Percentiles rank a stretch among this genome's conserved stretches.
phyloP scores from a whole-genome alignment of 1,284 basidiomycete genomes.

The Meira nashicola region DNA sequence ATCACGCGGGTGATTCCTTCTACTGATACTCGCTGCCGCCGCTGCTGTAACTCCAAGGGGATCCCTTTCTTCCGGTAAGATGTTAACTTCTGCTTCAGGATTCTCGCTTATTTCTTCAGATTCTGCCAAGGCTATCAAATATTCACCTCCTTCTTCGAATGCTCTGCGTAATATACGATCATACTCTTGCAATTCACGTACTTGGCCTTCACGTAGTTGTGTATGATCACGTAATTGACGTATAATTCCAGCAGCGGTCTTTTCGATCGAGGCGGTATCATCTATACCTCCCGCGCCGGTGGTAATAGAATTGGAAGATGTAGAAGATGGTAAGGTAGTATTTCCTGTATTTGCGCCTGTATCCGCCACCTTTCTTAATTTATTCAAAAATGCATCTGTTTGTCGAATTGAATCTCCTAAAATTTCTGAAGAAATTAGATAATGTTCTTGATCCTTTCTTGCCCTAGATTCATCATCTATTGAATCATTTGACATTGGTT shows the following conservation, averaged over 20 bases:
- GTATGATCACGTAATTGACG: conserved; percentile 19
- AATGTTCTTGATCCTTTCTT: conserved; percentile 9
- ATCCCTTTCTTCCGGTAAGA: neutral
- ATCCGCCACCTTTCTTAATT: neutral
- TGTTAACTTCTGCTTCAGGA: neutral
- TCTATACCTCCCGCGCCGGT: conserved; percentile 2
- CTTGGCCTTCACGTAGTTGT: conserved; percentile 21
- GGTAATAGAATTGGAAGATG: neutral
- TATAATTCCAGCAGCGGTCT: conserved; percentile 14
- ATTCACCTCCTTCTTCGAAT: conserved; percentile 11
- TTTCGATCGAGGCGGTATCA: conserved; percentile 19
- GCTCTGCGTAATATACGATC: conserved; percentile 14
- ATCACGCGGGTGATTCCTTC: neutral
- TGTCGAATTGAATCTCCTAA: neutral
- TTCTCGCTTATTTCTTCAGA: neutral
- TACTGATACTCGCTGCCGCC: neutral
- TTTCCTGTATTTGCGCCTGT: neutral
- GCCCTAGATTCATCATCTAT: conserved; percentile 3
- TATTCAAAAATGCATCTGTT: conserved; percentile 3
- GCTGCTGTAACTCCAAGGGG: neutral
- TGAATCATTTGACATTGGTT: neutral
- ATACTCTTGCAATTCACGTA: conserved; percentile 26
- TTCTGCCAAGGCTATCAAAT: conserved; percentile 4
- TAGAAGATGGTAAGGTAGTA: neutral
- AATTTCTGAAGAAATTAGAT: conserved; percentile 5